Conservation (phyloP, 208 protist species). For the Trypanosomatidae sp. region DNA sequence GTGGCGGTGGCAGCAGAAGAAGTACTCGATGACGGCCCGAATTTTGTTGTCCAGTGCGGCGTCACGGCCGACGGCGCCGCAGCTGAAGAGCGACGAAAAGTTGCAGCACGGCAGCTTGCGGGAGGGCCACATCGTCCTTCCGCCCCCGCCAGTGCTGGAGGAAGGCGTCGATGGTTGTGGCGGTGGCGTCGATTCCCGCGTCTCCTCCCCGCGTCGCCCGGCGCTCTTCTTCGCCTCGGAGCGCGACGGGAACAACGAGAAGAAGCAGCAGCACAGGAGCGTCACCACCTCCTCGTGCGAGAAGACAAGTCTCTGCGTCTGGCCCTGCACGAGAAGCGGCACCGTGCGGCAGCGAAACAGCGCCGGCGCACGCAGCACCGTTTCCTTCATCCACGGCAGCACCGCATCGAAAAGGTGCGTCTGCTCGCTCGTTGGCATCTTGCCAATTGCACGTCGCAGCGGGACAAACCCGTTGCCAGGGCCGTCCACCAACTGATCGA, state of each 20-base stretch:
- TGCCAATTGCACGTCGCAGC: slow-evolving; percentile 23
- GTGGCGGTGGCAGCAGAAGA: slow-evolving; percentile 28
- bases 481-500: slow-evolving; percentile 8
- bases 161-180: neutral
- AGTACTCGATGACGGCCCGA: slow-evolving; percentile 69
- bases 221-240: slow-evolving; percentile 10
- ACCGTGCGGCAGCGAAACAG: slow-evolving; percentile 20
- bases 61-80: slow-evolving; percentile 4
- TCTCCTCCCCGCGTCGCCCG: no score
- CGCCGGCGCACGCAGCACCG: slow-evolving; percentile 26
- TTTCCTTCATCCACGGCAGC: slow-evolving; percentile 63
- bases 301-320: slow-evolving; percentile 26
- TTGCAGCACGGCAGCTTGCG: slow-evolving; percentile 42
- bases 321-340: slow-evolving; percentile 28
- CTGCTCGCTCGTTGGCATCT: slow-evolving; percentile 19
- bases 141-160: no score
- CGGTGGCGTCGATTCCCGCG: neutral
- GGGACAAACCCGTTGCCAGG: neutral
- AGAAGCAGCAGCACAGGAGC: slow-evolving; percentile 63
- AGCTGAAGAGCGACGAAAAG: slow-evolving; percentile 51
- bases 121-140: slow-evolving; percentile 17
- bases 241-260: slow-evolving; percentile 62
- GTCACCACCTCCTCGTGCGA: slow-evolving; percentile 32
- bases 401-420: slow-evolving; percentile 41
- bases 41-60: slow-evolving; percentile 48